phyloP scores from a whole-genome alignment of 148 eudicot species.

The Vaccinium myrtillus region DNA sequence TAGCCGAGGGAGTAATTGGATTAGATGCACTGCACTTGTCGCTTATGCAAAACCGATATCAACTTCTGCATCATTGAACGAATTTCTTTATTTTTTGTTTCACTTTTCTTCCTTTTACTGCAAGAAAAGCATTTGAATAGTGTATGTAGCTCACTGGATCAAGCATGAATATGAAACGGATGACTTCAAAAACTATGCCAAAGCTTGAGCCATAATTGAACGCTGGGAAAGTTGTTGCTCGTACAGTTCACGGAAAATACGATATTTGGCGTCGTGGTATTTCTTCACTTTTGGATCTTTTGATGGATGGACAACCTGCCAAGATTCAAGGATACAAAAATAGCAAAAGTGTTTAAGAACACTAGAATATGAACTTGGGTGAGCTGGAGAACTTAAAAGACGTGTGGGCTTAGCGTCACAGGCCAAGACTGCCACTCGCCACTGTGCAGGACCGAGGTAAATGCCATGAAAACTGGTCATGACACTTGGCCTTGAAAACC shows the following conservation, averaged over 20 bases:
- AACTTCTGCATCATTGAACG: background rate
- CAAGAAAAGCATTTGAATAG: background rate
- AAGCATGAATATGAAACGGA: background rate
- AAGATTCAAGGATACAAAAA: slow-evolving; percentile 16
- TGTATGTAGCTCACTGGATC: background rate
- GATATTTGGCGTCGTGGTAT: slow-evolving; percentile 89
- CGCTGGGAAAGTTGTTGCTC: slow-evolving; percentile 75
- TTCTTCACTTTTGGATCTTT: slow-evolving; percentile 74
- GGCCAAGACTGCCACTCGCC: background rate
- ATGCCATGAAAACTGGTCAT: background rate
- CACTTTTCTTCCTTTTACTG: background rate
- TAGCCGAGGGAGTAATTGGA: background rate
- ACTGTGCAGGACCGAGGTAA: background rate
- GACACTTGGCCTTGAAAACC: background rate
- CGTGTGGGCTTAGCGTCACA: background rate
- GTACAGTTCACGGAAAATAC: slow-evolving; percentile 72
- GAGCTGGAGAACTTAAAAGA: background rate
- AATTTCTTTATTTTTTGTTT: background rate
- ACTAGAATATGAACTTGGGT: background rate
- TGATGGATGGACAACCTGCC: slow-evolving; percentile 78
- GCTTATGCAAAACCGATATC: background rate
- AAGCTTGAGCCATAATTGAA: slow-evolving; percentile 62
- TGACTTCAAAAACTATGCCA: slow-evolving; percentile 20
- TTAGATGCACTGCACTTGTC: background rate
- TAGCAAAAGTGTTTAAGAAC: background rate